Conservation (phyloP, 2,329 filamentous ascomycete genomes). For the Aspergillus ochraceoroseus region DNA sequence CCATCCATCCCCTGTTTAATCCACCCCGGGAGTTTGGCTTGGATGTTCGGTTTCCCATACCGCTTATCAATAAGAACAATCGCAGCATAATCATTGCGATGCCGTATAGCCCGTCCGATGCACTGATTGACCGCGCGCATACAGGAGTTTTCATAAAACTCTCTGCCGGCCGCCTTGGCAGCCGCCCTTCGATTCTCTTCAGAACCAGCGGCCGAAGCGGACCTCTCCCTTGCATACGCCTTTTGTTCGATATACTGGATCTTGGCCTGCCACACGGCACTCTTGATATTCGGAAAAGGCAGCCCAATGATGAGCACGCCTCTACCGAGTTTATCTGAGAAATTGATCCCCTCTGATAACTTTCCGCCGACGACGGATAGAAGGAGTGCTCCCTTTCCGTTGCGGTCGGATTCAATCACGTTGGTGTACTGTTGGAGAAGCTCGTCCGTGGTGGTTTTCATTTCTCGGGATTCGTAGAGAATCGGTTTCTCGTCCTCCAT, state of each 20-base stretch:
- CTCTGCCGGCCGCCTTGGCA: slow-evolving; percentile 55
- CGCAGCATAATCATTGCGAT: slow-evolving; percentile 80
- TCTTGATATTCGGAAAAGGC: slow-evolving; percentile 85
- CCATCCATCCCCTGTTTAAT: slow-evolving; percentile 66
- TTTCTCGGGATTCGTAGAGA: slow-evolving; percentile 51
- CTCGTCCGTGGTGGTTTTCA: slow-evolving; percentile 54
- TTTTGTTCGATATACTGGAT: slow-evolving; percentile 76
- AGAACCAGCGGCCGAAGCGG: slow-evolving; percentile 23
- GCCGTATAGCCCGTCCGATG: slow-evolving; percentile 85
- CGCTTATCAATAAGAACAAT: slow-evolving; percentile 80
- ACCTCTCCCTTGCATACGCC: slow-evolving; percentile 33
- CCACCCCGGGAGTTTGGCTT: slow-evolving; percentile 79
- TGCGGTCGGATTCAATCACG: slow-evolving; percentile 58
- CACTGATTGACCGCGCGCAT: slow-evolving; percentile 98
- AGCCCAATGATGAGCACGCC: slow-evolving; percentile 88
- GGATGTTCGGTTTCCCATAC: slow-evolving; percentile 69
- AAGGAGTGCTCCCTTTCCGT: slow-evolving; percentile 68
- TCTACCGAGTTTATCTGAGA: slow-evolving; percentile 82
- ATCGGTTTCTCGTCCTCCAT: slow-evolving; percentile 42
- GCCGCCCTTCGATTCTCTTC: slow-evolving; percentile 31
- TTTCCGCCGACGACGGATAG: slow-evolving; percentile 91
- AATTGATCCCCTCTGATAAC: slow-evolving; percentile 97
- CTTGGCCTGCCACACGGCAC: slow-evolving; percentile 88
- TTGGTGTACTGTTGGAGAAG: slow-evolving; percentile 68
- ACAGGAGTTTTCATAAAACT: slow-evolving; percentile 90